A percentile compares a stretch with the other conserved stretches of the same genome.
These are phyloP conservation scores for Rhizopogon sp. DNA, from an alignment of 768 basidiomycete genomes.

Conservation along the genomic window DNA sequence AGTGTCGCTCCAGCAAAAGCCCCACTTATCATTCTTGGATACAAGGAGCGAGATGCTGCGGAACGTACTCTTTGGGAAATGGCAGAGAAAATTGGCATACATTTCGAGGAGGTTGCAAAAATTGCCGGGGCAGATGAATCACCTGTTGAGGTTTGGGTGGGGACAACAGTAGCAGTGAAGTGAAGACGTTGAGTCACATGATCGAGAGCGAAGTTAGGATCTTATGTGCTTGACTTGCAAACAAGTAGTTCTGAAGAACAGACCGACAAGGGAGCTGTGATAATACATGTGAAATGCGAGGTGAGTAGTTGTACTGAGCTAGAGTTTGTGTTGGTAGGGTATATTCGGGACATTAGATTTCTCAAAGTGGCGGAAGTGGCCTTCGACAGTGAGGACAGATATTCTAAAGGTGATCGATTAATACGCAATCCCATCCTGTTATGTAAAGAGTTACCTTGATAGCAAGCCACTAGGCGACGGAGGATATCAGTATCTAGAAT, in stretches of 20 bases:
- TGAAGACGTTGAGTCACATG: not conserved
- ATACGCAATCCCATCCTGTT: not conserved
- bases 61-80: conserved; percentile 76
- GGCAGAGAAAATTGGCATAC: conserved; percentile 45
- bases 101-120: conserved; percentile 50
- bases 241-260: not conserved
- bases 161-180: conserved; percentile 11
- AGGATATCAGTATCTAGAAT: conserved; percentile 8
- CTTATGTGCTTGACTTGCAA: not conserved
- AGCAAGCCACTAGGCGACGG: conserved; percentile 54
- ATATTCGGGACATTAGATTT: not conserved
- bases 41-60: conserved; percentile 78
- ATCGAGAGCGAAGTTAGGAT: not conserved
- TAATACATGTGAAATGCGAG: not conserved
- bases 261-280: not conserved
- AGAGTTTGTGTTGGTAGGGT: not conserved
- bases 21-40: conserved; percentile 64
- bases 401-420: conserved; percentile 41
- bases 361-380: conserved; percentile 72
- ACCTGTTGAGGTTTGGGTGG: conserved; percentile 72
- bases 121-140: conserved; percentile 55
- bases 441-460: conserved; percentile 48
- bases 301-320: not conserved
- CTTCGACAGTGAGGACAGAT: conserved; percentile 91
- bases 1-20: conserved; percentile 18